These are phyloP conservation scores for Lenzites betulinus DNA, from an alignment of 768 basidiomycete species.

Conservation along the genomic window DNA sequence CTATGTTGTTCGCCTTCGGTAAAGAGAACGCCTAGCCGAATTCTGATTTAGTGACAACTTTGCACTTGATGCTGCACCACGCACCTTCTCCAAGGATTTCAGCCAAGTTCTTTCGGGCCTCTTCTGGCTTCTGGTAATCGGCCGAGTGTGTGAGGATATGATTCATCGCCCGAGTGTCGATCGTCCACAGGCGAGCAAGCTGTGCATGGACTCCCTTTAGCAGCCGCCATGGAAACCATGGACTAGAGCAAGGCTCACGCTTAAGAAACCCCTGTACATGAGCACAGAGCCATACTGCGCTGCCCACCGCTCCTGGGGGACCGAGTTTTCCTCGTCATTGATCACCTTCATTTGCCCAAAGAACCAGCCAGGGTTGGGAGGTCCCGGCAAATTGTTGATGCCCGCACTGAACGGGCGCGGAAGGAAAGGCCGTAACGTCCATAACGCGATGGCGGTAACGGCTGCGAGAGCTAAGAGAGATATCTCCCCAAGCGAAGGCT, in stretches of 20 bases:
- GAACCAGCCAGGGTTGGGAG: constrained; percentile 44
- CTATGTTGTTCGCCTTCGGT: constrained; percentile 45
- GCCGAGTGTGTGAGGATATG: constrained; percentile 61
- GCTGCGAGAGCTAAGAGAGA: no score
- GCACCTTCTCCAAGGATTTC: constrained; percentile 45
- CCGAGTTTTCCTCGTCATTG: constrained; percentile 31
- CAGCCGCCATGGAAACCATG: no score
- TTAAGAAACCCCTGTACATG: constrained; percentile 45
- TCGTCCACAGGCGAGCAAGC: constrained; percentile 40
- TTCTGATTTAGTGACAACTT: no score
- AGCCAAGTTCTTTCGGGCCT: constrained; percentile 38
- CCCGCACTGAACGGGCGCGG: constrained; percentile 33
- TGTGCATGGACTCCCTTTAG: neutral
- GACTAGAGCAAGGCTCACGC: constrained; percentile 39
- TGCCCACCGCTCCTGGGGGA: constrained; percentile 44
- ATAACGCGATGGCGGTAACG: neutral
- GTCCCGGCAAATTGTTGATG: constrained; percentile 51
- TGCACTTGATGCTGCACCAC: no score
- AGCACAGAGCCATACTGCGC: constrained; percentile 49
- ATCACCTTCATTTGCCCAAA: constrained; percentile 53
- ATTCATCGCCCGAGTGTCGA: constrained; percentile 61
- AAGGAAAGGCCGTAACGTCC: neutral
- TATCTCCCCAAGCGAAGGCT: no score
- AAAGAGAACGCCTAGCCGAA: constrained; percentile 51
- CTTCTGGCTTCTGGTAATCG: constrained; percentile 58